A percentile compares a stretch with the other conserved stretches of the same genome.
Conservation (phyloP, 2,329 filamentous ascomycete species). For the Alternaria panax region DNA sequence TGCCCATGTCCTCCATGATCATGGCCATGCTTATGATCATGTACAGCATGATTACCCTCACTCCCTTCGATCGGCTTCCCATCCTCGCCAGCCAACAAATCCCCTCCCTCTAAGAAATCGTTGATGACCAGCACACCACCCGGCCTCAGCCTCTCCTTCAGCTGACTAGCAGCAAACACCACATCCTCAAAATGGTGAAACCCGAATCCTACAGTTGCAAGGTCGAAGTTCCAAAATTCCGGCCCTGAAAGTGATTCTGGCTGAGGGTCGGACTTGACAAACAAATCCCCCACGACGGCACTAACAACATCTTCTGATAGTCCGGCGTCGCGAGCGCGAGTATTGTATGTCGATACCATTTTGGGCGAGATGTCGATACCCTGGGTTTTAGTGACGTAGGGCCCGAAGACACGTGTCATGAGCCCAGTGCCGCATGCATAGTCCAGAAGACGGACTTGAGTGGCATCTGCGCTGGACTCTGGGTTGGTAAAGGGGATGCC, state of each 20-base stretch:
- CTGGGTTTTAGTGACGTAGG: conserved; percentile 67
- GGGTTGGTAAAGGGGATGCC: conserved; percentile 63
- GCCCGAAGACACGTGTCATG: conserved; percentile 61
- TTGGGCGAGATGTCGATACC: conserved; percentile 75
- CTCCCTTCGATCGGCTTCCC: conserved; percentile 32
- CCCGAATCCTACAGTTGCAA: conserved; percentile 53
- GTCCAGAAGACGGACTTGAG: conserved; percentile 48
- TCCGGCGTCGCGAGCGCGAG: conserved; percentile 53
- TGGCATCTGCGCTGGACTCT: conserved; percentile 37
- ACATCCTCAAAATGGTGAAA: conserved; percentile 66
- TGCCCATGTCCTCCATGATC: conserved; percentile 21
- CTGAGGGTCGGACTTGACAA: conserved; percentile 34
- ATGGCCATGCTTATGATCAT: conserved; percentile 34
- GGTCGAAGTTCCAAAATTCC: conserved; percentile 52
- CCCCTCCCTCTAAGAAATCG: conserved; percentile 69
- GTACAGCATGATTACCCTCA: conserved; percentile 34
- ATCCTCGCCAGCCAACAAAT: conserved; percentile 37
- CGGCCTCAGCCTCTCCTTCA: conserved; percentile 68
- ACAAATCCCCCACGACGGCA: conserved; percentile 48
- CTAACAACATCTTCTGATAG: conserved; percentile 27
- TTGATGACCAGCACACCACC: conserved; percentile 73
- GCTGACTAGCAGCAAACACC: conserved; percentile 62
- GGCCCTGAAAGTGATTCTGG: conserved; percentile 31
- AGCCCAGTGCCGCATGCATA: conserved; percentile 5
- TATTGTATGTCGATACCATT: conserved; percentile 75